phyloP scores from a whole-genome alignment of 768 basidiomycete species.

The Auriscalpium orientale region DNA sequence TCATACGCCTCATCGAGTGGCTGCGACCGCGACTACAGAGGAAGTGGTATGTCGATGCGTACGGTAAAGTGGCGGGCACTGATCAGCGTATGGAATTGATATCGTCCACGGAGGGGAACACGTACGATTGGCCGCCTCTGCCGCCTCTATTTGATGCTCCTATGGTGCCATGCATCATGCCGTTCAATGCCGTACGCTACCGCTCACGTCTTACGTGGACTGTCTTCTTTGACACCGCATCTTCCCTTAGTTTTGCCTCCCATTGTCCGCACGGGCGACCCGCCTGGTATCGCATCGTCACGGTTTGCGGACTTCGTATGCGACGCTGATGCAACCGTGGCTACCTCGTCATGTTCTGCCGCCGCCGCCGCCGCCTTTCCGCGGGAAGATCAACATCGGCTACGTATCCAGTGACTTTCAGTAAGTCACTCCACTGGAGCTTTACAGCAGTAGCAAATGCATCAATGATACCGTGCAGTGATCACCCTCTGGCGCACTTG shows the following conservation, averaged over 20 bases:
- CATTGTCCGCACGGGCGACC: conserved; percentile 32
- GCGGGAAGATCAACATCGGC: conserved; percentile 36
- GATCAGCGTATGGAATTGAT: conserved; percentile 15
- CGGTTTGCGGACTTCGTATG: conserved; percentile 37
- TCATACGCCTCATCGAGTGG: conserved; percentile 39
- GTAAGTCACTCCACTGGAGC: conserved; percentile 19
- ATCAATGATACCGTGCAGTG: conserved; percentile 21
- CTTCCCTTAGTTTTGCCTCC: conserved; percentile 36
- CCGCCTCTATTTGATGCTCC: conserved; percentile 21
- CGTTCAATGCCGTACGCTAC: conserved; percentile 35
- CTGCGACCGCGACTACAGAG: conserved; percentile 35
- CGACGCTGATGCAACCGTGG: conserved; percentile 33
- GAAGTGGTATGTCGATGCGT: conserved; percentile 32
- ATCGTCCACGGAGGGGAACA: background rate
- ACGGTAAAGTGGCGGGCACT: conserved; percentile 18
- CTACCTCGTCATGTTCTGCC: conserved; percentile 31
- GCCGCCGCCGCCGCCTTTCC: conserved; percentile 33
- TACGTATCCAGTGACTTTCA: conserved; percentile 43
- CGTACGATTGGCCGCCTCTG: conserved; percentile 3
- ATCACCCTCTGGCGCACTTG: conserved; percentile 45
- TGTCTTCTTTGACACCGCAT: background rate
- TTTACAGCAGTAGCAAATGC: background rate
- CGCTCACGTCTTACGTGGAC: background rate
- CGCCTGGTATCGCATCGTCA: conserved; percentile 42
- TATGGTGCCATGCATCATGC: conserved; percentile 35